phyloP scores from a whole-genome alignment of 2,329 filamentous ascomycete genomes.

The Aphanocladium album region DNA sequence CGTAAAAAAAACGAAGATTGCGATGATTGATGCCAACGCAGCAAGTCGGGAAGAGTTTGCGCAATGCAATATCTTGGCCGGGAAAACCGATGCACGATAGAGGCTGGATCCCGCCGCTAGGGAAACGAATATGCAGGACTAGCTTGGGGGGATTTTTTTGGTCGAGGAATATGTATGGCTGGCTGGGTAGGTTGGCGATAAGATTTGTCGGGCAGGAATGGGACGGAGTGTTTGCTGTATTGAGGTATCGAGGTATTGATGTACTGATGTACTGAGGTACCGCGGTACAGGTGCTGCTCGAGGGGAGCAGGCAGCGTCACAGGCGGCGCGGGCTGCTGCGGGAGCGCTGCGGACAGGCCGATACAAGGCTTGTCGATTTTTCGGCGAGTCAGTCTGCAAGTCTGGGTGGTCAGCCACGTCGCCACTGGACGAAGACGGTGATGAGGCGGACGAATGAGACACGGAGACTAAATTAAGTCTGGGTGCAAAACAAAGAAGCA shows the following conservation, averaged over 20 bases:
- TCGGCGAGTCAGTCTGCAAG: slow-evolving; percentile 13
- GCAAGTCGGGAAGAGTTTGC: background rate
- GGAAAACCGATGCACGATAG: background rate
- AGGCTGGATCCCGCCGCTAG: slow-evolving; percentile 9
- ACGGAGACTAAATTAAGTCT: background rate
- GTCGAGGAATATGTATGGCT: background rate
- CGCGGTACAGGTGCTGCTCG: too few species aligned
- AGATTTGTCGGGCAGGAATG: slow-evolving; percentile 8
- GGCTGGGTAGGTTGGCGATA: background rate
- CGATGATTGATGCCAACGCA: background rate
- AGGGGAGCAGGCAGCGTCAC: too few species aligned
- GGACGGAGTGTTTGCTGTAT: background rate
- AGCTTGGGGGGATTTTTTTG: background rate
- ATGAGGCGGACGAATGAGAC: slow-evolving; percentile 2
- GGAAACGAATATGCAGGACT: slow-evolving; percentile 6
- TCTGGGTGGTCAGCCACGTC: slow-evolving; percentile 12
- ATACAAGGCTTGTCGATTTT: slow-evolving; percentile 9
- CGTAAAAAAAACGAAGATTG: background rate
- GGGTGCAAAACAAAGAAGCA: background rate
- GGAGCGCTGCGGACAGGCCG: slow-evolving; percentile 9
- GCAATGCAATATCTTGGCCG: slow-evolving; percentile 1
- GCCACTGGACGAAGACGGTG: background rate
- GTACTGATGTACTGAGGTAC: too few species aligned
- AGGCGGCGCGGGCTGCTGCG: background rate
- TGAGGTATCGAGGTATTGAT: too few species aligned